These are phyloP conservation scores for Stenocarpella maydis DNA, from an alignment of 2,329 filamentous ascomycete genomes.

Conservation along the genomic window DNA sequence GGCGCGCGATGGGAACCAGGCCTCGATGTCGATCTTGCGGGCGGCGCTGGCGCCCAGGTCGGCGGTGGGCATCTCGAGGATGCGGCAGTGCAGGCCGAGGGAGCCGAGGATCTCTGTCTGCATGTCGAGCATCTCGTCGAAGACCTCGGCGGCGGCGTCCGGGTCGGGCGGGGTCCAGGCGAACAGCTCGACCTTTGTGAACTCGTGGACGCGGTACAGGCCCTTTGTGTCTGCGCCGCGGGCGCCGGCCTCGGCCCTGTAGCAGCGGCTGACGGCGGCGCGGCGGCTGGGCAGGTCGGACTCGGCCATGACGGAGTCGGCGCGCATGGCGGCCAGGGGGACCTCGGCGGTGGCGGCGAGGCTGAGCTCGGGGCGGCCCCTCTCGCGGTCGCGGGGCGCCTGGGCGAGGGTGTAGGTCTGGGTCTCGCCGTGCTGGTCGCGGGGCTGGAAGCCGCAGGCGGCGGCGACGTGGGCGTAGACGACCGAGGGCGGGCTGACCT, in stretches of 20 bases:
- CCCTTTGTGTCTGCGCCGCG: constrained; percentile 92
- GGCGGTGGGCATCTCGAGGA: constrained; percentile 89
- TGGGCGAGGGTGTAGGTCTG: constrained; percentile 87
- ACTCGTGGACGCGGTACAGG: constrained; percentile 96
- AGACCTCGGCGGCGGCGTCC: constrained; percentile 63
- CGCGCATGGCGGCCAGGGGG: constrained; percentile 89
- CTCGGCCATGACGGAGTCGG: constrained; percentile 72
- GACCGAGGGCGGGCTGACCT: constrained; percentile 85
- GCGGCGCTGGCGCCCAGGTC: constrained; percentile 90
- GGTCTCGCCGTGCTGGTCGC: constrained; percentile 89
- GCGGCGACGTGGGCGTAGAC: constrained; percentile 91
- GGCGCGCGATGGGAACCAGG: constrained; percentile 83
- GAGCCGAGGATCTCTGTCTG: constrained; percentile 83
- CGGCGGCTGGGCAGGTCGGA: constrained; percentile 77
- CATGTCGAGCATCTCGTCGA: constrained; percentile 85
- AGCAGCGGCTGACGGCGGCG: constrained; percentile 90
- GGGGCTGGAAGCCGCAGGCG: constrained; percentile 93
- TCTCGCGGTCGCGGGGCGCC: constrained; percentile 65
- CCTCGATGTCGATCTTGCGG: constrained; percentile 92
- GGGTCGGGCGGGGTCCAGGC: constrained; percentile 78
- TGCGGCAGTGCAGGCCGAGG: constrained; percentile 83
- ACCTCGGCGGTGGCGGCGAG: constrained; percentile 95
- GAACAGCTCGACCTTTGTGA: constrained; percentile 98
- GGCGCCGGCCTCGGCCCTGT: constrained; percentile 92
- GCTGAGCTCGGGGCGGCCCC: constrained; percentile 73